Conservation (phyloP, 768 basidiomycete species). For the Mycena filopes region DNA sequence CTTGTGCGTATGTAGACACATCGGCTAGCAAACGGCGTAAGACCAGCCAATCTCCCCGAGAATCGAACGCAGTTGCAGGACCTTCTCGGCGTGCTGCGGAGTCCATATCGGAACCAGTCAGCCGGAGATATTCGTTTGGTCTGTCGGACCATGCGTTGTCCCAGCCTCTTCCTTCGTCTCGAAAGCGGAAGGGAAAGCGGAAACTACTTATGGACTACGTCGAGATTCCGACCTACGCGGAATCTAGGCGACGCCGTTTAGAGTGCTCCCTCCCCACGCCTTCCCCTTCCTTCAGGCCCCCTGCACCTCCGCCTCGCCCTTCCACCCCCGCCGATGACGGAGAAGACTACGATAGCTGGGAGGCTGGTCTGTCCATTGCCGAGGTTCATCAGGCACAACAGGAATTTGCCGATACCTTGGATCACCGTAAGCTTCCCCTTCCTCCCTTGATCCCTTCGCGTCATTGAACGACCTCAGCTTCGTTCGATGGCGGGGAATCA, state of each 20-base stretch:
- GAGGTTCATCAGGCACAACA: conserved; percentile 26
- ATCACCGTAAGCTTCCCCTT: conserved; percentile 5
- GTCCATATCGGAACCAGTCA: conserved; percentile 43
- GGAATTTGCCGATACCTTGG: conserved; percentile 13
- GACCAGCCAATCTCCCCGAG: conserved; percentile 5
- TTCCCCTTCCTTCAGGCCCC: conserved; percentile 32
- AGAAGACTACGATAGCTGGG: conserved; percentile 45
- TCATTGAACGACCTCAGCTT: conserved; percentile 5
- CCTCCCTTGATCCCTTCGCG: neutral
- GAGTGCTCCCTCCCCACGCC: conserved; percentile 34
- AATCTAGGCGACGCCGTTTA: conserved; percentile 7
- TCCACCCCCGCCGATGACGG: conserved; percentile 4
- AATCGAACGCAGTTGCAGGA: conserved; percentile 24
- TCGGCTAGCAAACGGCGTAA: conserved; percentile 15
- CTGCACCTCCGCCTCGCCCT: conserved; percentile 19
- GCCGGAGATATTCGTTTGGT: conserved; percentile 35
- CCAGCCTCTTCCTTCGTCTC: conserved; percentile 26
- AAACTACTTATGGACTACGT: conserved; percentile 41
- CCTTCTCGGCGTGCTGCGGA: conserved; percentile 31
- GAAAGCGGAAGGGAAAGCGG: conserved; percentile 31
- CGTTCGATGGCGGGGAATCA: neutral
- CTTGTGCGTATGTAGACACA: neutral
- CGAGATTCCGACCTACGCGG: conserved; percentile 38
- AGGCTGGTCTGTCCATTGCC: conserved; percentile 35
- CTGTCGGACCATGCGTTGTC: conserved; percentile 36